phyloP scores from a whole-genome alignment of 2,329 filamentous ascomycete species.

The Rhexocercosporidium sp. region DNA sequence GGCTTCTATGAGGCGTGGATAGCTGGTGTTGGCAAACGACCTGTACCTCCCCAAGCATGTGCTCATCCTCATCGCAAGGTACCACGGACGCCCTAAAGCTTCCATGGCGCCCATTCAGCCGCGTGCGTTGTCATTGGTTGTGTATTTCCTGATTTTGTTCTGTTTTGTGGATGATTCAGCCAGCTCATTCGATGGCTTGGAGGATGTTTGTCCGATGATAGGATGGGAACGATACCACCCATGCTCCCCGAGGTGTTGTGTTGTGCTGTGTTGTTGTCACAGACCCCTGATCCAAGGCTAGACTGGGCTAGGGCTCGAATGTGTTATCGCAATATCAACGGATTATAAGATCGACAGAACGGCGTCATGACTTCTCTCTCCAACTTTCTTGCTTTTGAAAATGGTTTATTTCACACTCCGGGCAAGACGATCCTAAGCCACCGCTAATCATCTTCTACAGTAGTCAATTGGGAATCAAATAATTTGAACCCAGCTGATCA shows the following conservation, averaged over 20 bases:
- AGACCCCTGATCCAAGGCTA: not conserved
- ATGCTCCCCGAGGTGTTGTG: not conserved
- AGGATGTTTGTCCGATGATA: not conserved
- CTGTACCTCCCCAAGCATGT: not conserved
- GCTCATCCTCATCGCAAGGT: slow-evolving; percentile 13
- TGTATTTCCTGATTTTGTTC: not conserved
- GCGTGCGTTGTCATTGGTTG: not conserved
- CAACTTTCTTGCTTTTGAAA: slow-evolving; percentile 1
- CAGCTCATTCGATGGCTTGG: not conserved
- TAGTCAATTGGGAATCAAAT: not conserved
- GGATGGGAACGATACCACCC: not conserved
- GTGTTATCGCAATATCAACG: slow-evolving; percentile 2
- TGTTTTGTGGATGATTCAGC: not conserved
- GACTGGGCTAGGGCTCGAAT: not conserved
- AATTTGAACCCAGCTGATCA: not conserved
- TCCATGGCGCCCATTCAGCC: not conserved
- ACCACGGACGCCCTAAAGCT: not conserved
- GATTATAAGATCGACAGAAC: slow-evolving; percentile 8
- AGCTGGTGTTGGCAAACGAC: not conserved
- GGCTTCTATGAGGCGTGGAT: slow-evolving; percentile 11
- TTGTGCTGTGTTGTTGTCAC: not conserved
- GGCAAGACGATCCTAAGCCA: not conserved
- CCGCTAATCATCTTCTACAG: too few relatives aligned
- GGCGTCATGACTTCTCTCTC: too few relatives aligned
- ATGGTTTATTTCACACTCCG: not conserved